Base-by-base conservation (phyloP, 2,329 filamentous ascomycete species). In the Botrytis medusae region DNA sequence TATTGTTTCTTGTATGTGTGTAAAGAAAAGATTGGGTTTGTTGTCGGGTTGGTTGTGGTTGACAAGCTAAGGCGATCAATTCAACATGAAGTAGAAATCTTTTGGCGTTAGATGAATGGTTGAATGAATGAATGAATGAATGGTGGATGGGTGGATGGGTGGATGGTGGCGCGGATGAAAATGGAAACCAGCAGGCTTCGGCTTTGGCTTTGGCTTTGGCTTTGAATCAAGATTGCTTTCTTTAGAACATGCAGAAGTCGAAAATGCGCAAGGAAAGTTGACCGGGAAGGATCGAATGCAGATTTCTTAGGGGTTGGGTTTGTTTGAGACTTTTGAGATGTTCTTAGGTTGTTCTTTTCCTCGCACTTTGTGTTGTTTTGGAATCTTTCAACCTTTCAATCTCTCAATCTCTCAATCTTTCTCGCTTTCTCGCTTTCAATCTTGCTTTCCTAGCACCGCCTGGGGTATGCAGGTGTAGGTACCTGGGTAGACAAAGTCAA, bases 271-370 rank as follows among this genome's bases (percentile, higher is more conserved):
- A 29, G n/a, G n/a, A 14, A 34, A 34, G 62, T 32, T 22, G 37
- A 42, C n/a, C 9, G 34, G 59, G 59, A 61, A 61, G 59, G n/a
- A n/a, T 46, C 14, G 16, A 37, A 65, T 25, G 44, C 32, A 18
- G 22, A 46, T 37, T 51, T 34, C 62, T 25, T 10, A 8, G 22
- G 8, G 16, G 20, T 16, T 7, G 25, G 25, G 16, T n/a, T 51
- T 25, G 22, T 51, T 37, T 51, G 44, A 37, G 44, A 37, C 22
- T 51, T 42, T n/a, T 54, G 48, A 54, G 48, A 54, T 54, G 42
- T 65, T 64, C 42, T 64, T 64, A 18, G 42, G 42, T 48, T 64
- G 62, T 46, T 46, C 62, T 65, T 48, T 42, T 34, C 37, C 44
- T 12, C 29, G 18, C 62, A 14, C 62, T 25, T 25, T 62, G 12